A percentile compares a stretch with the other conserved stretches of the same genome.
phyloP scores from a whole-genome alignment of 192 early-diverging fungal genomes.

The Linnemannia exigua region DNA sequence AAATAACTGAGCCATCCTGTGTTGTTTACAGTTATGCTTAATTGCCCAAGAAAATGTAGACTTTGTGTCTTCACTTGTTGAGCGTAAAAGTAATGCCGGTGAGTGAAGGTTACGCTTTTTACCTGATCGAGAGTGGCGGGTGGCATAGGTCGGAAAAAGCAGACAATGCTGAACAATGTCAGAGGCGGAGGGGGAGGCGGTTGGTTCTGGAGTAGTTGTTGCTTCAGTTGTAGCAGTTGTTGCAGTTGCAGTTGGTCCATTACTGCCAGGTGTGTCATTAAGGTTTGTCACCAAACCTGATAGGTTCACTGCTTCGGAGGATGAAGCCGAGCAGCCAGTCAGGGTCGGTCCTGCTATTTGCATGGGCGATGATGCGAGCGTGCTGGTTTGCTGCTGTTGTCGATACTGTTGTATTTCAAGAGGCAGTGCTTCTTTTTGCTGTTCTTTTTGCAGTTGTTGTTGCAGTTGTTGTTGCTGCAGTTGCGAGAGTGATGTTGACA shows the following conservation, averaged over 20 bases:
- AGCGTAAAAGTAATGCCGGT: background rate
- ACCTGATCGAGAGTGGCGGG: slow-evolving; percentile 49
- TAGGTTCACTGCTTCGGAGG: background rate
- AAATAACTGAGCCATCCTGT: background rate
- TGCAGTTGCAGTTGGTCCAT: slow-evolving; percentile 9
- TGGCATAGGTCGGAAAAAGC: slow-evolving; percentile 65
- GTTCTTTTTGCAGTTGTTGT: background rate
- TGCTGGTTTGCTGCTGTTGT: background rate
- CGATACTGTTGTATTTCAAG: background rate
- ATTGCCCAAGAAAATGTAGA: background rate
- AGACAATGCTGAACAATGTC: slow-evolving; percentile 57
- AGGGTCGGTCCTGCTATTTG: background rate
- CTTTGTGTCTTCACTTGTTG: background rate
- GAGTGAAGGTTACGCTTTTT: background rate
- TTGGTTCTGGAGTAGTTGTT: background rate
- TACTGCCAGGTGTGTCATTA: background rate
- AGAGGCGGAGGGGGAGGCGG: background rate
- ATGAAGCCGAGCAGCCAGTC: background rate
- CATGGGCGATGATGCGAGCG: background rate
- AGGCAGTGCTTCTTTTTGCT: background rate
- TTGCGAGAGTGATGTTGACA: background rate
- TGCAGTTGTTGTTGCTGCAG: background rate
- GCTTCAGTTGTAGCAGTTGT: background rate
- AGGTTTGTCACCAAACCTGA: background rate
- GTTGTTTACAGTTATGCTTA: background rate